Percentiles rank a stretch among this genome's conserved stretches.
Conservation (phyloP, 192 early-diverging fungal species). For the Linnemannia exigua region DNA sequence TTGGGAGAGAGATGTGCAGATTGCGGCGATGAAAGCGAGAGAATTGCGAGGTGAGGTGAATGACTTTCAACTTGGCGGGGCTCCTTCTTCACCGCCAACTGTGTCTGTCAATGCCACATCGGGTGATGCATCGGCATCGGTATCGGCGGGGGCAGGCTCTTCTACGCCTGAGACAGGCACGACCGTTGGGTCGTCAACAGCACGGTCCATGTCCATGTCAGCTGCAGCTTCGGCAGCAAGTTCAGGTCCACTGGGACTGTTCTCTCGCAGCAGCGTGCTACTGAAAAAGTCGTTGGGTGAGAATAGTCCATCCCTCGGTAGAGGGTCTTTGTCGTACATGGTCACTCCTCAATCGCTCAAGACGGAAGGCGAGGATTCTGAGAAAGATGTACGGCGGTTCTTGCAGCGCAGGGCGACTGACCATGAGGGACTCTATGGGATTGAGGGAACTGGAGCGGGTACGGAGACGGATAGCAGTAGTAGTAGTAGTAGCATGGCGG, state of each 20-base stretch:
- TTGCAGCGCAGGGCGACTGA: neutral
- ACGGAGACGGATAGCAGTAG: too few relatives aligned
- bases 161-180: neutral
- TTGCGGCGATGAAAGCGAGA: conserved; percentile 28
- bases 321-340: conserved; percentile 9
- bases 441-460: neutral
- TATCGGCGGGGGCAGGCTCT: neutral
- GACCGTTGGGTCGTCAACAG: neutral
- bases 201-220: neutral
- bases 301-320: neutral
- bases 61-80: conserved; percentile 11
- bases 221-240: neutral
- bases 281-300: neutral
- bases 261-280: neutral
- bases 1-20: conserved; percentile 43
- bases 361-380: conserved; percentile 28
- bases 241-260: neutral
- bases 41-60: conserved; percentile 39
- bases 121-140: too few relatives aligned
- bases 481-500: neutral
- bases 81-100: neutral
- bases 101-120: neutral
- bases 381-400: conserved; percentile 27
- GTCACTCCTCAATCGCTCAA: conserved; percentile 22
- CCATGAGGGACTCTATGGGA: neutral